Percentiles rank a stretch among this genome's conserved stretches.
Evolutionary conservation across 495 filamentous ascomycete genomes (phyloP).

Genomic region (Poronia punctata): DNA sequence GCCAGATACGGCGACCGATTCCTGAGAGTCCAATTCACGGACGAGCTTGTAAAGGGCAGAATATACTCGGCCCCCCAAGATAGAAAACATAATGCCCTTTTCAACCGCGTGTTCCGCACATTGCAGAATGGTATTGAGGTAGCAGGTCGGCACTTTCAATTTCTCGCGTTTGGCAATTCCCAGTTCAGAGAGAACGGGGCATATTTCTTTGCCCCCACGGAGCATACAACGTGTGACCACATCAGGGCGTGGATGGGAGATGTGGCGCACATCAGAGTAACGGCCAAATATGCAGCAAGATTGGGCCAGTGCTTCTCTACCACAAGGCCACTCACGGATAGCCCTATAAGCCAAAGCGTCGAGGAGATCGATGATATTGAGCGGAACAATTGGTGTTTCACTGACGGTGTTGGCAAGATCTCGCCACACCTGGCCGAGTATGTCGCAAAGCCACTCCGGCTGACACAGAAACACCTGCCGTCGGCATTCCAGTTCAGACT

Average conservation of each 20-base stretch:
- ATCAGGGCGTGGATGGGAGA: constrained; percentile 92
- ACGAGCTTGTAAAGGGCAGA: constrained; percentile 55
- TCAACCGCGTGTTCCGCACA: constrained; percentile 62
- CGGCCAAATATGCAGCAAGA: constrained; percentile 81
- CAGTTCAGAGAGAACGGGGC: constrained; percentile 90
- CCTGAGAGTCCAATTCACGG: constrained; percentile 84
- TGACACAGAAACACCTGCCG: constrained; percentile 49
- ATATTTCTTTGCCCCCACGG: constrained; percentile 72
- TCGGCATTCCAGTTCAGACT: constrained; percentile 89
- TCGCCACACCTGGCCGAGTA: constrained; percentile 67
- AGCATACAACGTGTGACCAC: constrained; percentile 53
- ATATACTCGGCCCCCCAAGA: constrained; percentile 40
- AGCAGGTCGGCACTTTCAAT: constrained; percentile 75
- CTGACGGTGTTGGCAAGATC: constrained; percentile 92
- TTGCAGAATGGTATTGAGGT: constrained; percentile 74
- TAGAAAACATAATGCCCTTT: constrained; percentile 60
- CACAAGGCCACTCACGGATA: constrained; percentile 52
- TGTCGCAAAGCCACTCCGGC: constrained; percentile 55
- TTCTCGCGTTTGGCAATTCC: constrained; percentile 92
- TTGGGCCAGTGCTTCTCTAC: constrained; percentile 96
- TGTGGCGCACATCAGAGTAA: constrained; percentile 66
- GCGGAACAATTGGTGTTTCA: constrained; percentile 62
- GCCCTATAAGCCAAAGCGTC: constrained; percentile 25
- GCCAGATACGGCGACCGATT: constrained; percentile 66
- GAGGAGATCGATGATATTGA: constrained; percentile 56